Conservation (phyloP, 495 filamentous ascomycete genomes). For the Xylaria acuta region DNA sequence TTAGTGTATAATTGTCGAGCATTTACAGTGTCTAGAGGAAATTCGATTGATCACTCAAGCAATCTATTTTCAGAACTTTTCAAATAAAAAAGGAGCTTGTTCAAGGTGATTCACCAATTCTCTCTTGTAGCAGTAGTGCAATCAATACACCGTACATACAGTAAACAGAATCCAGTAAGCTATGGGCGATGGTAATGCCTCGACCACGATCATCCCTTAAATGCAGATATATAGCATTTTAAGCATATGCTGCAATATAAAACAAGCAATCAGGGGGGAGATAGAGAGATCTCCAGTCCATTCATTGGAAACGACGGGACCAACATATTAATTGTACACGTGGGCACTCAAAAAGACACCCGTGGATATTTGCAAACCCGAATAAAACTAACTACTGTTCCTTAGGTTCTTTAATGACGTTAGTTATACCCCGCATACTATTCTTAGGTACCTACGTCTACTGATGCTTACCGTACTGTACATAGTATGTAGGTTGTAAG, state of each 20-base stretch:
- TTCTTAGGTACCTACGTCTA: neutral
- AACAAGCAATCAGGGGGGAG: too few species aligned
- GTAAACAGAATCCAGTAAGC: neutral
- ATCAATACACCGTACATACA: too few species aligned
- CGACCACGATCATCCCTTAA: too few species aligned
- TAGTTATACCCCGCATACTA: neutral
- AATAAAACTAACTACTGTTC: too few species aligned
- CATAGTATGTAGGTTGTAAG: neutral
- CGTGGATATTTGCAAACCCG: too few species aligned
- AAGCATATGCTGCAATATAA: too few species aligned
- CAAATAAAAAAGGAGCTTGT: neutral
- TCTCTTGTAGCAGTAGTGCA: neutral
- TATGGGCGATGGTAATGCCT: neutral
- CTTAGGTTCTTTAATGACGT: too few species aligned
- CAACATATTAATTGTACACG: too few species aligned
- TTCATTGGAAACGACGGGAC: too few species aligned
- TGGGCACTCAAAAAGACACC: too few species aligned
- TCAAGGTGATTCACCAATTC: neutral
- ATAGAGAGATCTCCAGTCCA: too few species aligned
- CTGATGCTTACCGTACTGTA: neutral
- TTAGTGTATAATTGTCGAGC: slow-evolving; percentile 2
- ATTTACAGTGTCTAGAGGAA: slow-evolving; percentile 18
- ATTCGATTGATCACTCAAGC: slow-evolving; percentile 7
- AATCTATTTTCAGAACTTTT: neutral
- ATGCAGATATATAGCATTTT: too few species aligned